Conservation (phyloP, 192 early-diverging fungal species). For the Phlyctochytrium planicorne region DNA sequence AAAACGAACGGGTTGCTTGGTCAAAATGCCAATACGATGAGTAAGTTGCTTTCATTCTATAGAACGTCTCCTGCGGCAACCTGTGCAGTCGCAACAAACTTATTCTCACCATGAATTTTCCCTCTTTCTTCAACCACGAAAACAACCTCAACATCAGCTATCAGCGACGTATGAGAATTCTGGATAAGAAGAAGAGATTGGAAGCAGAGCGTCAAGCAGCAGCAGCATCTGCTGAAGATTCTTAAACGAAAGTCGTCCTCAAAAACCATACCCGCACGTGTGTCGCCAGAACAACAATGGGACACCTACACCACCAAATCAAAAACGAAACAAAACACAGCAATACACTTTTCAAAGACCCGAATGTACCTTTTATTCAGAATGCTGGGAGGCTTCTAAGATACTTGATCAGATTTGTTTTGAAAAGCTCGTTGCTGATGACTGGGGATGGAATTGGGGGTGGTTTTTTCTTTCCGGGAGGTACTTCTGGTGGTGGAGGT, state of each 20-base stretch:
- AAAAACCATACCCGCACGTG: too few species aligned
- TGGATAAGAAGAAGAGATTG: constrained; percentile 35
- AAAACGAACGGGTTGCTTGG: constrained; percentile 80
- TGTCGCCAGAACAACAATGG: too few species aligned
- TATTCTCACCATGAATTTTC: constrained; percentile 21
- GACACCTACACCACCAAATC: too few species aligned
- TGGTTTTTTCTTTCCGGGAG: constrained; percentile 48
- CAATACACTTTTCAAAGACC: too few species aligned
- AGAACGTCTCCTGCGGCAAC: constrained; percentile 1
- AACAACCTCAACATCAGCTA: too few species aligned
- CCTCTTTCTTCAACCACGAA: constrained; percentile 26
- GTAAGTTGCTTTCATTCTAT: constrained; percentile 26
- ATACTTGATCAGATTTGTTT: constrained; percentile 30
- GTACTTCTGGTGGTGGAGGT: too few species aligned
- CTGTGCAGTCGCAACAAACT: background rate
- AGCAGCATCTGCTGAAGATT: too few species aligned
- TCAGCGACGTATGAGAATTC: constrained; percentile 34
- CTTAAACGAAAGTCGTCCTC: too few species aligned
- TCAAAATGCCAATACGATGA: constrained; percentile 98
- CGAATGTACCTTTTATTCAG: too few species aligned
- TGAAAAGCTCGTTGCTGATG: constrained; percentile 45
- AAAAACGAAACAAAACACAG: too few species aligned
- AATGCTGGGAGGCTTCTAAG: constrained; percentile 28
- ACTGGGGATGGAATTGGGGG: constrained; percentile 9
- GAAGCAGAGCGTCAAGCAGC: constrained; percentile 15